Base-by-base conservation (phyloP, 805 yeast species). In the Nematodospora valgi region DNA sequence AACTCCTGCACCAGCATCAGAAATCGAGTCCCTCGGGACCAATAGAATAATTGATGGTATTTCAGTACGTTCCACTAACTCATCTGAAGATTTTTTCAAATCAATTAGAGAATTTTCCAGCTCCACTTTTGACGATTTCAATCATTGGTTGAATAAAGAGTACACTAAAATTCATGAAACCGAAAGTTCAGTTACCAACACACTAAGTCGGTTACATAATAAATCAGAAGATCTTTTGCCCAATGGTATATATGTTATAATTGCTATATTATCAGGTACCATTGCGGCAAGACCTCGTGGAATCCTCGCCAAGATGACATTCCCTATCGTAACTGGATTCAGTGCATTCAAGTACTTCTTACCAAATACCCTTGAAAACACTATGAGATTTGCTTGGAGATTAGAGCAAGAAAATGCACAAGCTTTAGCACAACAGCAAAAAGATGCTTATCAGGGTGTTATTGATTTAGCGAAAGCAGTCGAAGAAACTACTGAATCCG, bases 261-360 rank as follows among this genome's bases (percentile, higher is more conserved):
- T 86, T 19, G 88, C 86, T 10, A 71, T 78, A 2, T 66, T 87
- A 36, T 62, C 86, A 6, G 95, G 95, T 24, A 73, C 82, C 30
- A 80, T 86, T 34, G 48, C 80, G 32, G 76, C 93, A 2, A 82
- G 94, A 49, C 77, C 80, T 48, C 70, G 83, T 39, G 77, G 77
- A 38, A 45, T 80, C 15, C 34, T 80, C 2, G 51, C 82, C 9
- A 76, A 80, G 48, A 64, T 70, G 3, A 42, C 72, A 1, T 61
- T 74, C 11, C 95, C 95, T 1, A 37, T 80, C 2, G 59, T 65
- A 0, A 69, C 82, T 35, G 93, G 89, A 10, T 42, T 73, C 19
- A 72, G 64, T 5, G 78, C 91, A 0, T 85, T 87, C 62, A 74
- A 67, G 40, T 70, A 74, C 54, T 80, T 84, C 47, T 69, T 86